These are phyloP conservation scores for Mortierella claussenii DNA, from an alignment of 192 early-diverging fungal species.

Conservation along the genomic window DNA sequence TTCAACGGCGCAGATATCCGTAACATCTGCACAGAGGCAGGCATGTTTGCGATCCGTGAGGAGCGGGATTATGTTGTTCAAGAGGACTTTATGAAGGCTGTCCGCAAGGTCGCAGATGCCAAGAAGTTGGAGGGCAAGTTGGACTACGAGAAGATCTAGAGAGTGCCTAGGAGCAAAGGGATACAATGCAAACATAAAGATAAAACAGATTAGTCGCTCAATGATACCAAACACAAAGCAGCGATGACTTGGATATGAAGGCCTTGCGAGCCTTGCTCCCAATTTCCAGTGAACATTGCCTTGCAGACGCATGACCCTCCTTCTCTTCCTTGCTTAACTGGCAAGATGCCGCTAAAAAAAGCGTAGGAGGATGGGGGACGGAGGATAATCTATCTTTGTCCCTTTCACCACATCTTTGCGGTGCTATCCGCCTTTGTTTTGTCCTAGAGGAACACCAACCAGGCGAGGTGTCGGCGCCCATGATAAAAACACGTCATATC, in stretches of 20 bases:
- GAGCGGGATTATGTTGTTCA: constrained; percentile 98
- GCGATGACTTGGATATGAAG: too few species aligned
- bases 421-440: background rate
- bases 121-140: constrained; percentile 96
- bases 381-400: too few species aligned
- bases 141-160: constrained; percentile 87
- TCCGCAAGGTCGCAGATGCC: constrained; percentile 95
- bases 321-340: background rate
- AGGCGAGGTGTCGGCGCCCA: background rate
- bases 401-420: background rate
- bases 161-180: background rate
- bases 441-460: background rate
- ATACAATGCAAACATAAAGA: background rate
- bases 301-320: background rate
- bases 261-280: too few species aligned
- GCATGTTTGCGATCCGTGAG: constrained; percentile 99
- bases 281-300: too few species aligned
- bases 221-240: background rate
- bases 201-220: background rate
- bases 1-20: constrained; percentile 99
- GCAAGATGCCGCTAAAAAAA: too few species aligned
- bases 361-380: background rate
- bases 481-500: background rate
- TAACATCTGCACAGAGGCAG: constrained; percentile 99
- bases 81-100: constrained; percentile 99